Percentiles rank a stretch among this genome's conserved stretches.
phyloP scores from a whole-genome alignment of 495 filamentous ascomycete species.

The Hyaloscypha hepaticicola region DNA sequence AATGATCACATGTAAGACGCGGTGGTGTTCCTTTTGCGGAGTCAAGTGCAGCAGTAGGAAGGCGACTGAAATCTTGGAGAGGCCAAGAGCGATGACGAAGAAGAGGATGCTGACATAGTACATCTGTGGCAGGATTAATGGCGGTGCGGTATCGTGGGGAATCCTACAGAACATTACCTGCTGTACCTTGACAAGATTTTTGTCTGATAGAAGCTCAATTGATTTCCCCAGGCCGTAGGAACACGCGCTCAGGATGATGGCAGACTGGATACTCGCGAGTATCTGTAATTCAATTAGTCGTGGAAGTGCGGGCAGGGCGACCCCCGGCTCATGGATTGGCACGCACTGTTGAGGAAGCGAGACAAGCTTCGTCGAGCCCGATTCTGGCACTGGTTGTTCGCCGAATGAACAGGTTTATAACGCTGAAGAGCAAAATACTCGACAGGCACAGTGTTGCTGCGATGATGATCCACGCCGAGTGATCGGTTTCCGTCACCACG shows the following conservation, averaged over 20 bases:
- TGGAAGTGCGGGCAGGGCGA: not conserved
- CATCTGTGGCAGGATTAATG: not conserved
- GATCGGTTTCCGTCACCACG: slow-evolving; percentile 1
- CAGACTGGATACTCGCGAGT: not conserved
- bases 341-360: not conserved
- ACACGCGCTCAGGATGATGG: not conserved
- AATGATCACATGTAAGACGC: not conserved
- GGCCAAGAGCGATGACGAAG: not conserved
- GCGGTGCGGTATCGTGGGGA: not conserved
- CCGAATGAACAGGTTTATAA: not conserved
- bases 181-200: not conserved
- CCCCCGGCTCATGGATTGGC: not conserved
- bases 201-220: not conserved
- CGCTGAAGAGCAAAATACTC: not conserved
- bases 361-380: not conserved
- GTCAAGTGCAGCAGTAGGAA: not conserved
- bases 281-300: not conserved
- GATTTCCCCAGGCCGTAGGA: not conserved
- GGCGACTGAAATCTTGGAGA: not conserved
- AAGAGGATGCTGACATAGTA: not conserved
- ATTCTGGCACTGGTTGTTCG: not conserved
- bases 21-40: not conserved
- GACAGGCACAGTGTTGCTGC: not conserved
- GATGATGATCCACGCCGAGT: not conserved
- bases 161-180: not conserved